phyloP scores from a whole-genome alignment of 768 basidiomycete genomes.

The Lentinula raphanica region DNA sequence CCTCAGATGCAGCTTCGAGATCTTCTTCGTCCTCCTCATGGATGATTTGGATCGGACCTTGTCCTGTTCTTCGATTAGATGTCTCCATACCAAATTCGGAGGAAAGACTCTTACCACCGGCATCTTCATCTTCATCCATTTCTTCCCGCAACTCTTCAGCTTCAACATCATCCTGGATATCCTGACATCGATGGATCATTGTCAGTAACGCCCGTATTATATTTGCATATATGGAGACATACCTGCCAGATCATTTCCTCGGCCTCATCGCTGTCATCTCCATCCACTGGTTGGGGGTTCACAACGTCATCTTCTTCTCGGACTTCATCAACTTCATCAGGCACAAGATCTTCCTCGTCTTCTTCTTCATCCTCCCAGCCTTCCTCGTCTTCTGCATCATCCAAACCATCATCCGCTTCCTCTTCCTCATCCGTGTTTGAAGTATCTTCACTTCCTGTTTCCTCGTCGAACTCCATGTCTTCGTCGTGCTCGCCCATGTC shows the following conservation, averaged over 20 bases:
- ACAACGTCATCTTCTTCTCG: conserved; percentile 47
- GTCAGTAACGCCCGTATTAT: conserved; percentile 14
- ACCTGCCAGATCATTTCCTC: conserved; percentile 59
- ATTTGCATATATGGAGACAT: conserved; percentile 15
- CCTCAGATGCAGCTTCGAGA: conserved; percentile 59
- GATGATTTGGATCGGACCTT: conserved; percentile 52
- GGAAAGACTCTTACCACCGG: conserved; percentile 38
- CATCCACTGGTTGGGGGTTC: conserved; percentile 26
- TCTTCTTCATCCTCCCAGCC: conserved; percentile 66
- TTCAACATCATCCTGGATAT: conserved; percentile 46
- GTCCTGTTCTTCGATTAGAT: neutral
- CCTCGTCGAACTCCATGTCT: conserved; percentile 84
- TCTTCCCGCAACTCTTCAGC: conserved; percentile 44
- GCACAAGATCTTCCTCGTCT: conserved; percentile 52
- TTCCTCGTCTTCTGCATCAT: conserved; percentile 53
- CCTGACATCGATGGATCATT: conserved; percentile 33
- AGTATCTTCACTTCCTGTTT: conserved; percentile 77
- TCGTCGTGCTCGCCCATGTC: conserved; percentile 79
- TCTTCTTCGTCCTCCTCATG: conserved; percentile 59
- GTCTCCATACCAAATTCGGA: neutral
- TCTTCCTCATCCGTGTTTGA: conserved; percentile 69
- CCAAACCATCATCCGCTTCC: conserved; percentile 58
- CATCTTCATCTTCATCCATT: conserved; percentile 58
- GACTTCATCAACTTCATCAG: conserved; percentile 41
- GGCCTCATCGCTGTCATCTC: conserved; percentile 43